Evolutionary conservation across 108 stramenopile genomes (phyloP), one percentile per base, ranked within the genome.

Genomic region (Fistulifera pelliculosa): DNA sequence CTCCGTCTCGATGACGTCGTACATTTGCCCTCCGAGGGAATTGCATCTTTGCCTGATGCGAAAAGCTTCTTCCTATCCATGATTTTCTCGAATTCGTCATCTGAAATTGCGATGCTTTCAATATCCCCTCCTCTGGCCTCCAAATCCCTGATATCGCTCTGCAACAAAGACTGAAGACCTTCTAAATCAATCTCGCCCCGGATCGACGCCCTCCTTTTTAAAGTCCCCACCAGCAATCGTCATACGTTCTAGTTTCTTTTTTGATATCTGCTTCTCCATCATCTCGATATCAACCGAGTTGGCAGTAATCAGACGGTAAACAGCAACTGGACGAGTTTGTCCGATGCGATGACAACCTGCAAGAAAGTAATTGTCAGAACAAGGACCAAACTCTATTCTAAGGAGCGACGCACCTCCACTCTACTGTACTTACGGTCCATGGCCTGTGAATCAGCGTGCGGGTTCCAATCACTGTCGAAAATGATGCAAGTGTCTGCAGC

Each of bases 381-480:
- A 3, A 26, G 48, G 14, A 23, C 19, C 54, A 18, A 44, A 26
- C 15, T 3, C 7, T 11, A n/a, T 58, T 27, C 2, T 5, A 51
- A 8, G 5, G 8, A 24, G 25, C 21, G n/a, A 22, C 6, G 50
- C 18, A 64, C 39, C 4, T 19, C 11, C 14, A 41, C 14, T 45
- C 11, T 4, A 11, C 44, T 35, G 52, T 74, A 67, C 39, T 88
- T 88, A 24, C 96, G 79, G 61, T 94, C 96, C 87, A 86, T 86
- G 14, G 96, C 94, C 58, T 95, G 94, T 19, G 69, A 63, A 68
- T 98, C 70, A 14, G 67, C 70, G 31, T 62, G 60, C 13, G 99
- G 99, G 65, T 99, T 99, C 96, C 96, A 98, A 68, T 99, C 97
- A 56, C 79, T 82, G 61, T 99, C 99, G 70, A 96, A 99, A 49